A percentile compares a stretch with the other conserved stretches of the same genome.
Evolutionary conservation across 352 stramenopile genomes (phyloP).

Genomic region (Phytophthora agathidicida): DNA sequence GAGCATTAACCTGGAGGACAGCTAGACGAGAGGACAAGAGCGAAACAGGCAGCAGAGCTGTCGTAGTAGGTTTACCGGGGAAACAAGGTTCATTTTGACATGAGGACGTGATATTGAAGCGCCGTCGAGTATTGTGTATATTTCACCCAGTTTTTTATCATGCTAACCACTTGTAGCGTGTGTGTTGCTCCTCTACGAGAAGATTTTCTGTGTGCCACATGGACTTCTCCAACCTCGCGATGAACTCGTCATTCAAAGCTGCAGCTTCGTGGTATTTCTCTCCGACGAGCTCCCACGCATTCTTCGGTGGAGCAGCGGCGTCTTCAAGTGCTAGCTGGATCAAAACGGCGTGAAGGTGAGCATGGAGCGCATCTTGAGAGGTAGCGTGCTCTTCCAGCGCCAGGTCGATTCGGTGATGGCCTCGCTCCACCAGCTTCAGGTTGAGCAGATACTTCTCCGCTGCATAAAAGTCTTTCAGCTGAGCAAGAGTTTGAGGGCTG

Average conservation of each 20-base stretch:
- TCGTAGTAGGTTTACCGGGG: too few species aligned
- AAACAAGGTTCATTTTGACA: slow-evolving; percentile 17
- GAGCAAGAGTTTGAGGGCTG: slow-evolving; percentile 43
- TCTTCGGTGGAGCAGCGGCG: not conserved
- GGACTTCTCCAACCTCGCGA: slow-evolving; percentile 43
- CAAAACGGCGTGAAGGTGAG: slow-evolving; percentile 63
- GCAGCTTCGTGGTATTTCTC: slow-evolving; percentile 40
- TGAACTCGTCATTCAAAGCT: slow-evolving; percentile 38
- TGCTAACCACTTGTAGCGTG: slow-evolving; percentile 62
- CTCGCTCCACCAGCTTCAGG: slow-evolving; percentile 21
- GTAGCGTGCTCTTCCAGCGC: slow-evolving; percentile 55
- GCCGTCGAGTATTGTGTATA: slow-evolving; percentile 3
- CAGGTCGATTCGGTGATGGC: slow-evolving; percentile 47
- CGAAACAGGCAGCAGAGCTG: not conserved
- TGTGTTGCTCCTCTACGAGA: slow-evolving; percentile 63
- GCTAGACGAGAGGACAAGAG: slow-evolving; percentile 48
- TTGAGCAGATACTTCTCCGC: slow-evolving; percentile 68
- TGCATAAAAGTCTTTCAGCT: slow-evolving; percentile 50
- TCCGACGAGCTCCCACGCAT: slow-evolving; percentile 32
- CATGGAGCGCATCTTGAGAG: slow-evolving; percentile 43
- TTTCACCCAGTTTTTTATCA: slow-evolving; percentile 10
- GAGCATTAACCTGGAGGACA: slow-evolving; percentile 97
- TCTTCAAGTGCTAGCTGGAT: slow-evolving; percentile 52
- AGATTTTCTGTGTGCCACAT: slow-evolving; percentile 70
- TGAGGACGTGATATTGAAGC: too few species aligned